Conservation (phyloP, 2,329 filamentous ascomycete genomes). For the Stromatinia cepivora region DNA sequence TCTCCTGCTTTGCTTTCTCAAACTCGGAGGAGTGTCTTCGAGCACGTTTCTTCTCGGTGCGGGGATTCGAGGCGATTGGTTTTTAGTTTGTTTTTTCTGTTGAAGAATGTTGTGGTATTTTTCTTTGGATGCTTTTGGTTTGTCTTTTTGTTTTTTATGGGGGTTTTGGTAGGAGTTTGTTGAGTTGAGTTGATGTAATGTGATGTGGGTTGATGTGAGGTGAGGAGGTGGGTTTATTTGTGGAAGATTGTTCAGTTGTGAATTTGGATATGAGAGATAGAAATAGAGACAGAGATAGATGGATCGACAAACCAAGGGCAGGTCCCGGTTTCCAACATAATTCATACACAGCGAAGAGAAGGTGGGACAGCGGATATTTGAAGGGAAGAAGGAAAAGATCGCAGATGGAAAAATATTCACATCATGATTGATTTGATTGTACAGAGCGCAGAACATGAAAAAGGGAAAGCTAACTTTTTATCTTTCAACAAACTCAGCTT, state of each 20-base stretch:
- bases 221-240: neutral
- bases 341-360: too few species aligned
- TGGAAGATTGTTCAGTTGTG: neutral
- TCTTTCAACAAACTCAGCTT: neutral
- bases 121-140: neutral
- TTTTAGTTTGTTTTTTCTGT: neutral
- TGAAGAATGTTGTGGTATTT: neutral
- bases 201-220: too few species aligned
- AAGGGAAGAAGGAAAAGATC: neutral
- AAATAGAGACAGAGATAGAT: too few species aligned
- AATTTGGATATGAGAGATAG: neutral
- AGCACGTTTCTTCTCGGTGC: neutral
- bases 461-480: slow-evolving; percentile 8
- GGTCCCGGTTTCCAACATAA: neutral
- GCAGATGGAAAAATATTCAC: too few species aligned
- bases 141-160: neutral
- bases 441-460: neutral
- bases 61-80: neutral
- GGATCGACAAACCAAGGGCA: neutral
- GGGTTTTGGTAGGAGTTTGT: neutral
- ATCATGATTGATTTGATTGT: neutral
- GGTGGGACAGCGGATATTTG: neutral
- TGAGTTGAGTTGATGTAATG: neutral
- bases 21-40: too few species aligned
- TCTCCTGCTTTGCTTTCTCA: neutral